Conservation (phyloP, 2,329 filamentous ascomycete species). For the Parasarocladium wereldwijsianum region DNA sequence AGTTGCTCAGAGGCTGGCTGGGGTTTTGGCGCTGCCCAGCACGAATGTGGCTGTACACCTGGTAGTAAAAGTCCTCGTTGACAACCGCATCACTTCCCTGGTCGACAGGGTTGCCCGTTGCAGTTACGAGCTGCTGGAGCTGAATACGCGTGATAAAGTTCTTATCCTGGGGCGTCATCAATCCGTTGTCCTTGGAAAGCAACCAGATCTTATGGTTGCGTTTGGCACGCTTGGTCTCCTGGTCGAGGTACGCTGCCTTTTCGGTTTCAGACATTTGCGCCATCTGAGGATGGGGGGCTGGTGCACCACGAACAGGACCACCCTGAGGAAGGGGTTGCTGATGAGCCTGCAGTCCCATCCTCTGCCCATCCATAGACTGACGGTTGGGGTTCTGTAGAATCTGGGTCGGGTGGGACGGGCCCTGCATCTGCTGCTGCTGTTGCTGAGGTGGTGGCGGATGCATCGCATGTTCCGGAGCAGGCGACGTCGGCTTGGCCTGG, state of each 20-base stretch:
- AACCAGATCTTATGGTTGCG: slow-evolving; percentile 96
- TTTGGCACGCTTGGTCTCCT: slow-evolving; percentile 91
- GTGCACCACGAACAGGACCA: slow-evolving; percentile 24
- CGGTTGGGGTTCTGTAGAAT: slow-evolving; percentile 70
- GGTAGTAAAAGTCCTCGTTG: slow-evolving; percentile 94
- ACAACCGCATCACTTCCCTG: slow-evolving; percentile 66
- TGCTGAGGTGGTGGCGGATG: slow-evolving; percentile 22
- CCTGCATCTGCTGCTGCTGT: slow-evolving; percentile 16
- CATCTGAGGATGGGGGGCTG: slow-evolving; percentile 27
- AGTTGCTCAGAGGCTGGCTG: slow-evolving; percentile 84
- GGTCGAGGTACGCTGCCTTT: slow-evolving; percentile 67
- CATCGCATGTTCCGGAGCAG: slow-evolving; percentile 8
- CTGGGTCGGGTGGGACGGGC: slow-evolving; percentile 48
- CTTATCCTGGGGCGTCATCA: slow-evolving; percentile 99
- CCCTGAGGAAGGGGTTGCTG: slow-evolving; percentile 32
- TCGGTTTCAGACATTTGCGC: slow-evolving; percentile 72
- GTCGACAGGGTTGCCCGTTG: slow-evolving; percentile 76
- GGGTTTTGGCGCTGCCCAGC: slow-evolving; percentile 82
- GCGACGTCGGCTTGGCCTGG: slow-evolving; percentile 23
- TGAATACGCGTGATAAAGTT: slow-evolving; percentile 98
- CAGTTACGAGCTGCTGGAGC: slow-evolving; percentile 85
- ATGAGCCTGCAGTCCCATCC: slow-evolving; percentile 20
- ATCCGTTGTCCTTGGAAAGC: slow-evolving; percentile 81
- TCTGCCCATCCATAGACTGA: slow-evolving; percentile 31
- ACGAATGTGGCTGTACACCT: slow-evolving; percentile 89